These are phyloP conservation scores for Beta lomatogona DNA, from an alignment of 179 eudicot genomes.

Conservation along the genomic window DNA sequence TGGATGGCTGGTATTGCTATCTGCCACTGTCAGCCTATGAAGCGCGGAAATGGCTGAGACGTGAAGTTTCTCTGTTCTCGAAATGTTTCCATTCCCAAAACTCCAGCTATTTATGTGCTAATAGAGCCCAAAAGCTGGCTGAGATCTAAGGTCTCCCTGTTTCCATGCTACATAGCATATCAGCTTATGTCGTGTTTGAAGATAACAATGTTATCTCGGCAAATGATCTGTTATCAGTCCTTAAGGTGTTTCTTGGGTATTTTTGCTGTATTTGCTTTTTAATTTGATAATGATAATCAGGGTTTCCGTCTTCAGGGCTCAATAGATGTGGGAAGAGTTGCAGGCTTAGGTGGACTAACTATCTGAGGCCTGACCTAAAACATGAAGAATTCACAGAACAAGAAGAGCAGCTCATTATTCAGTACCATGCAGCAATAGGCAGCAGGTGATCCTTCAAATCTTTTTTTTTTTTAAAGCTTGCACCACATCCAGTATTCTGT, in stretches of 20 bases:
- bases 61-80: too few species aligned
- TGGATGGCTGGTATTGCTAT: neutral
- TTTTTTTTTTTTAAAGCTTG: neutral
- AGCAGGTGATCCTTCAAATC: constrained; percentile 60
- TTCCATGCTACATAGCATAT: too few species aligned
- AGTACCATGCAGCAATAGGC: constrained; percentile 75
- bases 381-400: constrained; percentile 75
- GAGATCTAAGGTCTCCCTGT: too few species aligned
- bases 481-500: neutral
- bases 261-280: neutral
- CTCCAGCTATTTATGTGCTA: too few species aligned
- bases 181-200: neutral
- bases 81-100: too few species aligned
- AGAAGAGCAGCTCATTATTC: constrained; percentile 82
- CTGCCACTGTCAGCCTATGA: neutral
- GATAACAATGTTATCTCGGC: too few species aligned
- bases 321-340: constrained; percentile 98
- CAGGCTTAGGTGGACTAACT: constrained; percentile 92
- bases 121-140: too few species aligned
- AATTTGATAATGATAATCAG: neutral
- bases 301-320: constrained; percentile 53
- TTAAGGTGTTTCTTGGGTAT: neutral
- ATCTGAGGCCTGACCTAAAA: constrained; percentile 90
- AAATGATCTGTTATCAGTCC: too few species aligned
- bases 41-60: too few species aligned